Conservation (phyloP, 208 protist genomes). For the Crithidia fasciculata region DNA sequence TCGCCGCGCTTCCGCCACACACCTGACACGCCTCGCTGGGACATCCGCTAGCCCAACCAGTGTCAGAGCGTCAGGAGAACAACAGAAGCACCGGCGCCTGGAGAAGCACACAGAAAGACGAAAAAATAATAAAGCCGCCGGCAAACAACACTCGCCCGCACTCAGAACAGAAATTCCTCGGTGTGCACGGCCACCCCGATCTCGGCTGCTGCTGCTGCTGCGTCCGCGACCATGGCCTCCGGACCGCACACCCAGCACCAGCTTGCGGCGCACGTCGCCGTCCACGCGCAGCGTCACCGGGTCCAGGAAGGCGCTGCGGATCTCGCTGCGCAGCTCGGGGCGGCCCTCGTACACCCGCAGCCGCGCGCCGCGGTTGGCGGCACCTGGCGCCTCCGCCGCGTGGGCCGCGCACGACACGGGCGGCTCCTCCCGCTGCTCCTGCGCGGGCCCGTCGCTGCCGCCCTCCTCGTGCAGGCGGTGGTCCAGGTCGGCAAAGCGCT, state of each 20-base stretch:
- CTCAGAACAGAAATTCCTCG: conserved; percentile 37
- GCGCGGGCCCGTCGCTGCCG: background rate
- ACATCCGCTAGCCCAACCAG: too few relatives aligned
- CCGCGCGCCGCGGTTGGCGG: background rate
- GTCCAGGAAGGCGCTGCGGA: background rate
- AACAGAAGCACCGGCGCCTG: too few relatives aligned
- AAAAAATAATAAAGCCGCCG: too few relatives aligned
- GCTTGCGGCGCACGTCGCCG: conserved; percentile 20
- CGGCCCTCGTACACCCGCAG: conserved; percentile 16
- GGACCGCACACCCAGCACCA: conserved; percentile 54
- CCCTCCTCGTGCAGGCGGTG: background rate
- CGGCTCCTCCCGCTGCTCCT: background rate
- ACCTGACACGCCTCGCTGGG: too few relatives aligned
- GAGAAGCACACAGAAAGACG: too few relatives aligned
- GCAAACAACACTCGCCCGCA: too few relatives aligned
- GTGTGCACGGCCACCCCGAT: conserved; percentile 35
- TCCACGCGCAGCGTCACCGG: background rate
- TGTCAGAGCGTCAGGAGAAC: too few relatives aligned
- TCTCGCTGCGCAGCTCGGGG: conserved; percentile 17
- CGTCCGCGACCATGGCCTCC: conserved; percentile 27
- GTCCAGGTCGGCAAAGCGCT: background rate
- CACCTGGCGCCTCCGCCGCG: background rate
- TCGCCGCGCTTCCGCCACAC: too few relatives aligned
- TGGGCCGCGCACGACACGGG: background rate
- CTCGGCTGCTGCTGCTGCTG: conserved; percentile 11